Evolutionary conservation across 495 filamentous ascomycete species (phyloP), one percentile per base, ranked within the genome.

Genomic region (Penicillium taxi): DNA sequence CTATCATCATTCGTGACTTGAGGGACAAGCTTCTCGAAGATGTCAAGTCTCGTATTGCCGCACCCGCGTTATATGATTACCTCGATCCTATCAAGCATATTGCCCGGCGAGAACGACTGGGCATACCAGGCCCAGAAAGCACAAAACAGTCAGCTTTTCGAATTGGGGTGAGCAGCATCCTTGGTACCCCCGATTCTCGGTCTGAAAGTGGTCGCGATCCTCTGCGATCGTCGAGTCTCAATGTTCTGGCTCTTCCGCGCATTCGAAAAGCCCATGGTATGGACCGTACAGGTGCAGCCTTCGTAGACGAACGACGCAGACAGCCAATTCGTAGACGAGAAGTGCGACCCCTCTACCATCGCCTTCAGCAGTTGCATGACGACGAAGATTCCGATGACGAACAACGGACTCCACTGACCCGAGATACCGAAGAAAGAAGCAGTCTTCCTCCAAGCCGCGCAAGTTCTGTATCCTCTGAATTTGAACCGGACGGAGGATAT

Each of bases 11-110:
- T 30, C 74, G 74, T n/a, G 88, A 96, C 52, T 66, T 96, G 53
- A 80, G 73, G 40, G 78, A 87, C 48, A 86, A 89, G 54, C 61
- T 99, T 13, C 71, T 96, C 34, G 80, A 80, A 47, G 84, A 94
- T 53, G 80, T 94, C 45, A 84, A 86, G 52, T 82, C 78, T 37
- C 81, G 87, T 41, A 80, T 96, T 26, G 84, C 81, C 9, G 82
- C 79, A 3, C 84, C 86, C 1, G 73, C 77, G n/a, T 59, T 99
- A 22, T 87, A 84, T 52, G 75, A 88, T 22, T 84, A 79, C 57
- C 75, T 99, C 26, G 84, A 94, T 44, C 86, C 91, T 2, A 74
- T 73, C 36, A 80, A 83, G 32, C 87, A 90, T 58, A 65, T 70
- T 20, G 59, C 74, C 9, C 94, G 83, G 56, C 74, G 88, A 25